A percentile compares a stretch with the other conserved stretches of the same genome.
Conservation (phyloP, 345 rosid species). For the Corchorus olitorius region DNA sequence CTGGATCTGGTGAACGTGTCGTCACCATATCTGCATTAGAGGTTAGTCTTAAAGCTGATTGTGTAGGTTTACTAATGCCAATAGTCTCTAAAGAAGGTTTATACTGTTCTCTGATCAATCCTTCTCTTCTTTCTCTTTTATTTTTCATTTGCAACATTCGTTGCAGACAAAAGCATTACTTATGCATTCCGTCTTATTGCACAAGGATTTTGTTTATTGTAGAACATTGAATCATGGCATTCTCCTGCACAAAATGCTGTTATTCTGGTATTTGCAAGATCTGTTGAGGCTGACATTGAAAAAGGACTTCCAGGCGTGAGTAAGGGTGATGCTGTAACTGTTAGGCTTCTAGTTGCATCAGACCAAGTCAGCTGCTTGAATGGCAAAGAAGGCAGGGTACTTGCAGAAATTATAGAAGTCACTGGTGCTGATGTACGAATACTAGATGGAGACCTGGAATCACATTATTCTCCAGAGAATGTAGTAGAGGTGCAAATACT, state of each 20-base stretch:
- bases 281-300: conserved; percentile 51
- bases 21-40: conserved; percentile 63
- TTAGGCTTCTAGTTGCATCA: conserved; percentile 52
- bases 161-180: background rate
- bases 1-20: conserved; percentile 43
- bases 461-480: conserved; percentile 34
- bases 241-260: conserved; percentile 69
- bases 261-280: conserved; percentile 57
- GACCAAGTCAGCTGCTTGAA: conserved; percentile 30
- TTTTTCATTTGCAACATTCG: background rate
- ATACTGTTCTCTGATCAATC: background rate
- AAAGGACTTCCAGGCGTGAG: conserved; percentile 33
- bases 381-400: conserved; percentile 28
- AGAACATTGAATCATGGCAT: conserved; percentile 50
- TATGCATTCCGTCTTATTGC: conserved; percentile 3
- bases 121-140: background rate
- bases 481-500: conserved; percentile 54
- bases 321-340: conserved; percentile 42
- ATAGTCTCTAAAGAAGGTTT: background rate
- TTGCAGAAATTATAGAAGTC: conserved; percentile 34
- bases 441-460: conserved; percentile 33
- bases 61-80: conserved; percentile 4
- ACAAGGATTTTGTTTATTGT: conserved; percentile 19
- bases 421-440: conserved; percentile 48
- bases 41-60: conserved; percentile 40